phyloP scores from a whole-genome alignment of 139 green algal species.

The Diplosphaera chodatii region DNA sequence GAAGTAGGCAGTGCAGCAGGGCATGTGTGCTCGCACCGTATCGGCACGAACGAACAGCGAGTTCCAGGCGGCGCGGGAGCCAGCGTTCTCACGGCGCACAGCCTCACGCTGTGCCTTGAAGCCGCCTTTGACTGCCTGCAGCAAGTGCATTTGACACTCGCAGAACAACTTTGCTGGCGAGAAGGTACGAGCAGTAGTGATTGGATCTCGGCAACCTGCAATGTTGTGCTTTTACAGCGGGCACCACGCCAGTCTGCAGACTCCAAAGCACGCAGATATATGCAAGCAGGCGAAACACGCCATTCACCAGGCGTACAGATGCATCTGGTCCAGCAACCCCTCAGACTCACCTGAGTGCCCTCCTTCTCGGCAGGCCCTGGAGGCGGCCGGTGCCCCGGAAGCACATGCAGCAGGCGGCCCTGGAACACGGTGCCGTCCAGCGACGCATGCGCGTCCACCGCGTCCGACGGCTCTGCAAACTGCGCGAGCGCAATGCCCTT shows the following conservation, averaged over 20 bases:
- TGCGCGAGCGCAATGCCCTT: constrained; percentile 88
- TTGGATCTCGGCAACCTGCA: too few relatives aligned
- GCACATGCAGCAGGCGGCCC: constrained; percentile 90
- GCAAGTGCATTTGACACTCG: too few relatives aligned
- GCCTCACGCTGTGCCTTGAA: constrained; percentile 67
- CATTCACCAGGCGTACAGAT: too few relatives aligned
- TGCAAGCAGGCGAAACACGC: too few relatives aligned
- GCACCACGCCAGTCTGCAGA: too few relatives aligned
- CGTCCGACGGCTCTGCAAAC: constrained; percentile 67
- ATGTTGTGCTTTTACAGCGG: too few relatives aligned
- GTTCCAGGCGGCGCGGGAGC: constrained; percentile 85
- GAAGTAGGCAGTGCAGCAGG: too few relatives aligned
- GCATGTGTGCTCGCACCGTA: constrained; percentile 63
- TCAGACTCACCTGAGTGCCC: background rate
- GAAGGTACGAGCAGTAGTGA: too few relatives aligned
- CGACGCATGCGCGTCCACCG: constrained; percentile 46
- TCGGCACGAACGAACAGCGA: constrained; percentile 96
- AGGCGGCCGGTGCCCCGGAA: constrained; percentile 55
- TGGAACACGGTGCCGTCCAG: constrained; percentile 78
- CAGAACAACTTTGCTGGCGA: too few relatives aligned
- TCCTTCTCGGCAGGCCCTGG: constrained; percentile 1
- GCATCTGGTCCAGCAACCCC: too few relatives aligned
- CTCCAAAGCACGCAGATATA: too few relatives aligned
- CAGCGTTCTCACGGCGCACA: constrained; percentile 63
- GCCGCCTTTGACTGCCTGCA: constrained; percentile 9